These are phyloP conservation scores for Ophiostoma ulmi DNA, from an alignment of 2,329 filamentous ascomycete genomes.

Conservation along the genomic window DNA sequence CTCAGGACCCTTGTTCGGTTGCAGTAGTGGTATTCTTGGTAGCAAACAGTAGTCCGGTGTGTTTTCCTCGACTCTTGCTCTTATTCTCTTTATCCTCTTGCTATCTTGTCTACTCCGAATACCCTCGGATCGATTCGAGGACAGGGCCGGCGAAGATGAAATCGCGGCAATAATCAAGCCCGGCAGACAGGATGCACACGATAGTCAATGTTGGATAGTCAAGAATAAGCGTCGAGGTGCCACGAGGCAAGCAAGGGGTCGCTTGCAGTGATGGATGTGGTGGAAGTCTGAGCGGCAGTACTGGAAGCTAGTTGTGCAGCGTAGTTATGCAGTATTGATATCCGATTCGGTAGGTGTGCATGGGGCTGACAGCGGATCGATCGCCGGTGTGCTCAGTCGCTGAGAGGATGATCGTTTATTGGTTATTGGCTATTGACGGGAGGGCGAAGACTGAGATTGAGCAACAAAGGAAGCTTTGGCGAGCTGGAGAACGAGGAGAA, in stretches of 20 bases:
- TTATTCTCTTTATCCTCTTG: background rate
- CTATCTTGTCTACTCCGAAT: background rate
- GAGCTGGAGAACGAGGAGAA: background rate
- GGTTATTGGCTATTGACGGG: background rate
- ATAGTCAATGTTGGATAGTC: background rate
- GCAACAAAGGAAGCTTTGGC: too few relatives aligned
- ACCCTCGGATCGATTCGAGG: background rate
- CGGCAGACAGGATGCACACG: background rate
- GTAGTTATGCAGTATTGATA: conserved; percentile 1
- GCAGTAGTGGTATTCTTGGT: background rate
- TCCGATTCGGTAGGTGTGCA: background rate
- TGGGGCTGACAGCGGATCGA: conserved; percentile 10
- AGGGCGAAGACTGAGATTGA: too few relatives aligned
- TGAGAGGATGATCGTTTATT: background rate
- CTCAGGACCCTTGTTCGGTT: background rate
- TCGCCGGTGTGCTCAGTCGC: background rate
- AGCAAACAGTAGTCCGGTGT: background rate
- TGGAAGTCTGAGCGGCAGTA: background rate
- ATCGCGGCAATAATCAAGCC: background rate
- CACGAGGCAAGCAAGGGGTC: conserved; percentile 1
- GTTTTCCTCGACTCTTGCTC: background rate
- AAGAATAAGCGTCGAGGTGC: background rate
- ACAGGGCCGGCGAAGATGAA: background rate
- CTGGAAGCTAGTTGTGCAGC: conserved; percentile 3
- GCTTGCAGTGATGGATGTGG: background rate